Percentiles rank a stretch among this genome's conserved stretches.
phyloP scores from a whole-genome alignment of 2,329 filamentous ascomycete species.

The Beauveria pseudobassiana region DNA sequence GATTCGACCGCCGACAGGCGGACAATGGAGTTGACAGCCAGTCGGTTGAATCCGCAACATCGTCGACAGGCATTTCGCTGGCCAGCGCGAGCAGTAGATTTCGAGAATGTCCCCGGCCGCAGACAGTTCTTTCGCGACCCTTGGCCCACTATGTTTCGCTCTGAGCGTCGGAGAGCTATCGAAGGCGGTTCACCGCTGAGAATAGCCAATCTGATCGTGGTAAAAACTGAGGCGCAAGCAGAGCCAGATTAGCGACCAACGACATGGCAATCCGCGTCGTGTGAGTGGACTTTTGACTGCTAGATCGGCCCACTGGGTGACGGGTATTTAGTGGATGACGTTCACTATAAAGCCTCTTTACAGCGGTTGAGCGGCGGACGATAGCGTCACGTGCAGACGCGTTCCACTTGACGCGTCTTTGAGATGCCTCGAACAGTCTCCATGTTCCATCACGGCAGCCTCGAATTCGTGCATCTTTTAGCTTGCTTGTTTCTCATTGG shows the following conservation, averaged over 20 bases:
- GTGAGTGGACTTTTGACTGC: background rate
- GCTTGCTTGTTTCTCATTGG: background rate
- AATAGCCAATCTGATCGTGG: background rate
- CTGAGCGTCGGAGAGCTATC: background rate
- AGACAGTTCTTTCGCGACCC: background rate
- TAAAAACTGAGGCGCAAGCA: background rate
- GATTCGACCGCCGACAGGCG: conserved; percentile 66
- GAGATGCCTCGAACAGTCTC: background rate
- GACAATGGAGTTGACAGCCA: conserved; percentile 68
- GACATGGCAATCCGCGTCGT: conserved; percentile 4
- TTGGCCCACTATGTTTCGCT: background rate
- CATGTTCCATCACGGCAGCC: background rate
- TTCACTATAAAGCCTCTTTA: background rate
- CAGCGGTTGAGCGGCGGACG: background rate
- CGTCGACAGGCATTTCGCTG: conserved; percentile 23
- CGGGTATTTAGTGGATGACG: background rate
- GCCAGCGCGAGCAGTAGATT: background rate
- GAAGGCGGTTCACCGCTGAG: background rate
- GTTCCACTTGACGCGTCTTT: conserved; percentile 8
- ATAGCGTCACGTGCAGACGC: conserved; percentile 10
- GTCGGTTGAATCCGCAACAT: conserved; percentile 72
- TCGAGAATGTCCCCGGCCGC: background rate
- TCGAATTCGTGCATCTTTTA: background rate
- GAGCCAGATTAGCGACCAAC: background rate
- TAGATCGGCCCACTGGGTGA: background rate